Percentiles rank a stretch among this genome's conserved stretches.
Evolutionary conservation across 2,329 filamentous ascomycete genomes (phyloP).

Genomic region (Neofusicoccum kwambonambiense): DNA sequence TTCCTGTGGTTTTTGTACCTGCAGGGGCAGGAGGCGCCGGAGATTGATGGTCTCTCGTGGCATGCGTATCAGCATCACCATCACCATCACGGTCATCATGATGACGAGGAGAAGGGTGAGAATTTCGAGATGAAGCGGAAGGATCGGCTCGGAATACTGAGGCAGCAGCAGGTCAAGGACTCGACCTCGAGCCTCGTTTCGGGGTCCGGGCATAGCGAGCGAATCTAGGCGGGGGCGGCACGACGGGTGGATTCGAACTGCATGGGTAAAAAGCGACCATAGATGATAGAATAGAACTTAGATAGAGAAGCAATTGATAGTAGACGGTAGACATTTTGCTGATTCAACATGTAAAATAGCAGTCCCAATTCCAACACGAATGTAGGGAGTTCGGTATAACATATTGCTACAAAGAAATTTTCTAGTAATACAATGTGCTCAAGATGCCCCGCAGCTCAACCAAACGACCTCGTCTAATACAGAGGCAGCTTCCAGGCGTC

Average conservation of each 20-base stretch:
- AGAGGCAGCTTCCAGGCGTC: slow-evolving; percentile 7
- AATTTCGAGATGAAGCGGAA: neutral
- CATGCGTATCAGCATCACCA: neutral
- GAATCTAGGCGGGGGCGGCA: neutral
- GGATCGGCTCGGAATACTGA: neutral
- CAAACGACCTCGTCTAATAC: neutral
- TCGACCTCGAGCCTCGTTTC: neutral
- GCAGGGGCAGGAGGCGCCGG: neutral
- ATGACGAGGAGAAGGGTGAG: slow-evolving; percentile 7
- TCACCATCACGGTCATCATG: neutral
- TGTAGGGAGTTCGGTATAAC: too few species aligned
- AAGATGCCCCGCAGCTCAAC: too few species aligned
- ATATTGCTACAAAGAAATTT: too few species aligned
- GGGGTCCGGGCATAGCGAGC: neutral
- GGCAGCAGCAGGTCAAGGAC: neutral
- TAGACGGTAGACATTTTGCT: too few species aligned
- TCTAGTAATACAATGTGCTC: too few species aligned
- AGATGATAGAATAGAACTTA: too few species aligned
- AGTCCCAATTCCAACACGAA: too few species aligned
- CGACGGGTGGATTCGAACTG: too few species aligned
- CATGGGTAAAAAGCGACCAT: too few species aligned
- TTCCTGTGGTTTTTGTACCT: slow-evolving; percentile 12
- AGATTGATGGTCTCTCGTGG: slow-evolving; percentile 1
- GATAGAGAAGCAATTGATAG: too few species aligned
- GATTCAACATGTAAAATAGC: too few species aligned